A percentile compares a stretch with the other conserved stretches of the same genome.
Conservation (phyloP, 2,329 filamentous ascomycete genomes). For the Sordariomycetes sp. region DNA sequence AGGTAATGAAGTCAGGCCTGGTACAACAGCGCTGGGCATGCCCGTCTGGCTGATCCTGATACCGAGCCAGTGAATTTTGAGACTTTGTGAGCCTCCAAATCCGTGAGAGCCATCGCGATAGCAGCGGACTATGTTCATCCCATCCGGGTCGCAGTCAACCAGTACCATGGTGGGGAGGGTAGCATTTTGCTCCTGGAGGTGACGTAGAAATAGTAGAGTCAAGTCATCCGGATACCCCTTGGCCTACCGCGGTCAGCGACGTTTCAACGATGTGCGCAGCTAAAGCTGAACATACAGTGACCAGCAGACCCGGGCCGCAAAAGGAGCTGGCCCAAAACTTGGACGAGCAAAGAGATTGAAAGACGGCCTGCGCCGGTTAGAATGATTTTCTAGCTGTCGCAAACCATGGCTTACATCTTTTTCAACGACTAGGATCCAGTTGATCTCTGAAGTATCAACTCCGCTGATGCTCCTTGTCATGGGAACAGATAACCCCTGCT, state of each 20-base stretch:
- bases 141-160: conserved; percentile 70
- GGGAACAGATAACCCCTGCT: conserved; percentile 54
- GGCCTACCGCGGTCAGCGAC: conserved; percentile 35
- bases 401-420: conserved; percentile 53
- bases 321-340: conserved; percentile 41
- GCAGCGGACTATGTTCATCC: conserved; percentile 62
- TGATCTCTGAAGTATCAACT: conserved; percentile 37
- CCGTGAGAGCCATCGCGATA: conserved; percentile 61
- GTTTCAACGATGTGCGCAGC: neutral
- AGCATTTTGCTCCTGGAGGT: conserved; percentile 36
- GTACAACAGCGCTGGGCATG: conserved; percentile 3
- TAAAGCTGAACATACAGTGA: conserved; percentile 52
- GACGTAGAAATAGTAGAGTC: conserved; percentile 55
- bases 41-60: conserved; percentile 35
- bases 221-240: conserved; percentile 76
- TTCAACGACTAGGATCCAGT: conserved; percentile 67
- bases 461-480: conserved; percentile 34
- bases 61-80: conserved; percentile 63
- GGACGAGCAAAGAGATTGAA: conserved; percentile 54
- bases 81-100: conserved; percentile 35
- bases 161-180: conserved; percentile 51
- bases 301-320: conserved; percentile 49
- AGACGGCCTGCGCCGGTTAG: conserved; percentile 52
- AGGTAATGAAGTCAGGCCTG: no score
- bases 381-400: neutral